Conservation (phyloP, 78 protist species). For the Carpediemonas membranifera region DNA sequence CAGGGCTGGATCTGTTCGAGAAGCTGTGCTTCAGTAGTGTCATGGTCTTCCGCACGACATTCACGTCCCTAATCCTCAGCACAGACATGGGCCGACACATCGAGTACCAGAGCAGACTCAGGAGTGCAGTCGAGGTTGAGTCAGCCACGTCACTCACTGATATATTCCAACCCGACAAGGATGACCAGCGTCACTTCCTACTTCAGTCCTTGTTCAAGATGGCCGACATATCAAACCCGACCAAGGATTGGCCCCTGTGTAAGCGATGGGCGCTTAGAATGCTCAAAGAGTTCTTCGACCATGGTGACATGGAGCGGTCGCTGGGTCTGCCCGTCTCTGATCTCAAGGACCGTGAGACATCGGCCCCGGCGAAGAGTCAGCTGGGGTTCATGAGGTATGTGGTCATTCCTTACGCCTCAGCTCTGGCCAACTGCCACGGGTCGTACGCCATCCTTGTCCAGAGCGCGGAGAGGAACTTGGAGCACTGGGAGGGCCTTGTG, state of each 20-base stretch:
- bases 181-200: neutral
- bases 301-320: slow-evolving; percentile 30
- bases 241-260: slow-evolving; percentile 16
- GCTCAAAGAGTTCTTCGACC: slow-evolving; percentile 17
- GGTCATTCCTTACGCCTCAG: slow-evolving; percentile 14
- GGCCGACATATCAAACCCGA: slow-evolving; percentile 40
- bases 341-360: slow-evolving; percentile 12
- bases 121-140: no score
- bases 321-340: slow-evolving; percentile 24
- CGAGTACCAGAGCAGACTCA: slow-evolving; percentile 10
- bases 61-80: no score
- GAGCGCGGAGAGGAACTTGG: slow-evolving; percentile 2
- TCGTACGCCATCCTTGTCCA: no score
- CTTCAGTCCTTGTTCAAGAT: slow-evolving; percentile 5
- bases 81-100: slow-evolving; percentile 53
- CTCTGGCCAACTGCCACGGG: neutral
- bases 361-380: slow-evolving; percentile 12
- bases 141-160: no score
- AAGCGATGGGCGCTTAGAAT: slow-evolving; percentile 22
- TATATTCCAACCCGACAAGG: neutral
- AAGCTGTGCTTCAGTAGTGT: no score
- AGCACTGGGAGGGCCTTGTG: slow-evolving; percentile 17
- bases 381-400: slow-evolving; percentile 37
- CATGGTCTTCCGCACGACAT: no score
- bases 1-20: no score